Conservation (phyloP, 2,329 filamentous ascomycete species). For the Alternaria brassicae region DNA sequence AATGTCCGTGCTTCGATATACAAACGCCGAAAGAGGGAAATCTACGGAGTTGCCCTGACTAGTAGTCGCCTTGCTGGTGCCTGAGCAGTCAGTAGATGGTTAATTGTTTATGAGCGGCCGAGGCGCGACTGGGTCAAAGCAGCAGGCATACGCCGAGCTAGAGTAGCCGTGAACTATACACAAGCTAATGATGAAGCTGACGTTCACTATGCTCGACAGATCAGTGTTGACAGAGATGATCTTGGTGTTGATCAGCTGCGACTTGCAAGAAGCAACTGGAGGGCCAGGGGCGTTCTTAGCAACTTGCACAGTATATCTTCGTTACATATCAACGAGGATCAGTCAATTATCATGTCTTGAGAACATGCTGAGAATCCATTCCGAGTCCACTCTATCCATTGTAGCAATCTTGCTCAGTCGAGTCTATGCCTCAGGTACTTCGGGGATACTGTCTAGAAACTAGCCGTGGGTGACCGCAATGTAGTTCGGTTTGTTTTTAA, state of each 20-base stretch:
- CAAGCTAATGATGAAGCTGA: not conserved
- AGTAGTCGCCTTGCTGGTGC: not conserved
- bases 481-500: too few species aligned
- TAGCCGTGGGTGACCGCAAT: too few species aligned
- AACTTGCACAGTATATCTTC: too few species aligned
- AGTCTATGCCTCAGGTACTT: too few species aligned
- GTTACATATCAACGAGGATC: too few species aligned
- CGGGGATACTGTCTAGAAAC: too few species aligned
- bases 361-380: too few species aligned
- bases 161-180: not conserved
- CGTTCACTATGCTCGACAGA: not conserved
- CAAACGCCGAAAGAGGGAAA: not conserved
- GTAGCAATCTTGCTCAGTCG: too few species aligned
- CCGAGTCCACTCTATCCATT: not conserved
- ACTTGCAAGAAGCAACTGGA: too few species aligned
- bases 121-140: not conserved
- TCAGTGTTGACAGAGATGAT: not conserved
- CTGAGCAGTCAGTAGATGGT: not conserved
- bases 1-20: not conserved
- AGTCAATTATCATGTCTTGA: too few species aligned
- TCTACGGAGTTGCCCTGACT: not conserved
- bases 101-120: not conserved
- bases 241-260: not conserved
- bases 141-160: too few species aligned
- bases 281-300: too few species aligned